Evolutionary conservation across 2,329 filamentous ascomycete genomes (phyloP).

Genomic region (Monosporascus cannonballus): DNA sequence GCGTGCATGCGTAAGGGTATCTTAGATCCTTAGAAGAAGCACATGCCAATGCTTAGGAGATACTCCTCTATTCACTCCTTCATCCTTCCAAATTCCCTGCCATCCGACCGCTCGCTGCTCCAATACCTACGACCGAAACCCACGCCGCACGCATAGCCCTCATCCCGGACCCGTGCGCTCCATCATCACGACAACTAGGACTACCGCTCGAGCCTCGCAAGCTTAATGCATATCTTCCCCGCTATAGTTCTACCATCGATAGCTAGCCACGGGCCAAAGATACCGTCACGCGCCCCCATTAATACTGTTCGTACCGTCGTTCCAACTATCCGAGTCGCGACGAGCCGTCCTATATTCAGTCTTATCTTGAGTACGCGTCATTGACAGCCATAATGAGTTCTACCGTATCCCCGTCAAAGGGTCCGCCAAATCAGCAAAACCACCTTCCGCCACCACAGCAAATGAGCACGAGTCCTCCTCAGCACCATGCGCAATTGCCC

Average conservation of each 20-base stretch:
- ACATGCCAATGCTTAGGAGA: not conserved
- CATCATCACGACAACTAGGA: not conserved
- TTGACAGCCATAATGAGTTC: conserved; percentile 26
- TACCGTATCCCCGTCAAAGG: conserved; percentile 23
- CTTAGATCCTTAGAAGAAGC: not conserved
- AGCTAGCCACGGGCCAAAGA: not conserved
- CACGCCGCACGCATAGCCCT: not conserved
- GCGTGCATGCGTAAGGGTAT: no score
- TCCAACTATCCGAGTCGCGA: not conserved
- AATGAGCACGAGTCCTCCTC: conserved; percentile 18
- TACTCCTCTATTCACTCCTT: not conserved
- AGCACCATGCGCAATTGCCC: conserved; percentile 14
- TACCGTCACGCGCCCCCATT: not conserved
- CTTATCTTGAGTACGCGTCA: conserved; percentile 23
- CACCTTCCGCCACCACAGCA: conserved; percentile 4
- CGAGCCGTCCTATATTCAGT: conserved; percentile 2
- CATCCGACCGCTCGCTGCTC: not conserved
- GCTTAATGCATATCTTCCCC: not conserved
- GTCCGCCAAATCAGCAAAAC: conserved; percentile 4
- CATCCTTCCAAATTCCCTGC: not conserved
- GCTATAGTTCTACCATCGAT: not conserved
- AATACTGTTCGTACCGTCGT: not conserved
- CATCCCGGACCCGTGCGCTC: not conserved
- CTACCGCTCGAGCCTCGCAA: not conserved
- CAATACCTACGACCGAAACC: not conserved